These are phyloP conservation scores for Saturnispora serradocipensis DNA, from an alignment of 805 yeast genomes.

Conservation along the genomic window DNA sequence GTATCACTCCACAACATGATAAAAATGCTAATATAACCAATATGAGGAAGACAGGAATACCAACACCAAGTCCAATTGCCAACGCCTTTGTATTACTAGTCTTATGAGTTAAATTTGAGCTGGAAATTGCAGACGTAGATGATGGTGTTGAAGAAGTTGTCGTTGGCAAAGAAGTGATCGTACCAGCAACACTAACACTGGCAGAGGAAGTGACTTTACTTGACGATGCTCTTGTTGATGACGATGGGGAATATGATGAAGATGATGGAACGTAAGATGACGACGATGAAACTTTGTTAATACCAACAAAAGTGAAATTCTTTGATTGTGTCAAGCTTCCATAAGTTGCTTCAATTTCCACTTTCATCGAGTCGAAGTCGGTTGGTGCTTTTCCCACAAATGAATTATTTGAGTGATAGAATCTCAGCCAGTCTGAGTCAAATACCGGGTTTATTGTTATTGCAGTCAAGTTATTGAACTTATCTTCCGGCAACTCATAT, in stretches of 20 bases:
- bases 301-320: constrained; percentile 46
- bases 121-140: constrained; percentile 23
- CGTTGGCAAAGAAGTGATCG: constrained; percentile 10
- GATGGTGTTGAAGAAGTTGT: constrained; percentile 20
- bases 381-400: constrained; percentile 59
- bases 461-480: constrained; percentile 44
- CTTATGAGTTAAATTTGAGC: constrained; percentile 7
- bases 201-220: not conserved
- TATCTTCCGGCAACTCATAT: constrained; percentile 44
- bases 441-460: constrained; percentile 41
- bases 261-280: constrained; percentile 19
- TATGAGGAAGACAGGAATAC: constrained; percentile 54
- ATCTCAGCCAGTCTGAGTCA: constrained; percentile 56
- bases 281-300: constrained; percentile 23
- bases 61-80: constrained; percentile 91
- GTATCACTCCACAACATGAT: constrained; percentile 39
- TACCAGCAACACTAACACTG: constrained; percentile 8
- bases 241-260: constrained; percentile 18
- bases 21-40: constrained; percentile 41
- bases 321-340: constrained; percentile 30
- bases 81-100: constrained; percentile 34
- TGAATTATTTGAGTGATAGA: constrained; percentile 50
- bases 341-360: constrained; percentile 35
- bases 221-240: constrained; percentile 11
- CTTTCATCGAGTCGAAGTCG: constrained; percentile 32